phyloP scores from a whole-genome alignment of 2,329 filamentous ascomycete species.

The Calycina marina region DNA sequence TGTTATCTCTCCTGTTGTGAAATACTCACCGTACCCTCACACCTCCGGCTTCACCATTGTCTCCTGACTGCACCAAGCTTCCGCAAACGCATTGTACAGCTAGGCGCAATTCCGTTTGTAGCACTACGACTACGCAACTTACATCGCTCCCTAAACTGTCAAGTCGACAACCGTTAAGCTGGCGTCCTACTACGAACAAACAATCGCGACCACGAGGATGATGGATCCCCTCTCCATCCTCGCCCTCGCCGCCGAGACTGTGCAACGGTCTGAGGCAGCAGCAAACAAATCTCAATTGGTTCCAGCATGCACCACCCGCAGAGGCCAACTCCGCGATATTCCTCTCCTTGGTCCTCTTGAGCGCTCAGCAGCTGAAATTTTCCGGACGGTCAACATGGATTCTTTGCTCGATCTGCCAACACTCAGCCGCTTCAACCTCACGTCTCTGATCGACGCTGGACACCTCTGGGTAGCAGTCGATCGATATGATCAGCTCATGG shows the following conservation, averaged over 20 bases:
- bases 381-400: conserved; percentile 14
- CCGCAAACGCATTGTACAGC: no score
- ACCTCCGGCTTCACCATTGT: no score
- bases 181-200: no score
- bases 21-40: no score
- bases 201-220: no score
- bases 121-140: no score
- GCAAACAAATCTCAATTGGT: conserved; percentile 8
- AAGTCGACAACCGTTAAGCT: no score
- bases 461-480: conserved; percentile 20
- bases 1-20: no score
- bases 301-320: conserved; percentile 13
- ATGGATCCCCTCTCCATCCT: conserved; percentile 17
- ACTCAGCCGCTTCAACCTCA: conserved; percentile 11
- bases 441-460: conserved; percentile 11
- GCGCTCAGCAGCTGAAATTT: conserved; percentile 18
- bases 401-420: conserved; percentile 12
- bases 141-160: no score
- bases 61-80: no score
- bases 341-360: conserved; percentile 18
- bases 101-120: no score
- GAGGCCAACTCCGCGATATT: conserved; percentile 16
- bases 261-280: conserved; percentile 11
- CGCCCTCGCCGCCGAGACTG: conserved; percentile 16
- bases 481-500: conserved; percentile 16